Evolutionary conservation across 2,329 filamentous ascomycete genomes (phyloP), one percentile per base, ranked within the genome.

Genomic region (Amphichorda felina): DNA sequence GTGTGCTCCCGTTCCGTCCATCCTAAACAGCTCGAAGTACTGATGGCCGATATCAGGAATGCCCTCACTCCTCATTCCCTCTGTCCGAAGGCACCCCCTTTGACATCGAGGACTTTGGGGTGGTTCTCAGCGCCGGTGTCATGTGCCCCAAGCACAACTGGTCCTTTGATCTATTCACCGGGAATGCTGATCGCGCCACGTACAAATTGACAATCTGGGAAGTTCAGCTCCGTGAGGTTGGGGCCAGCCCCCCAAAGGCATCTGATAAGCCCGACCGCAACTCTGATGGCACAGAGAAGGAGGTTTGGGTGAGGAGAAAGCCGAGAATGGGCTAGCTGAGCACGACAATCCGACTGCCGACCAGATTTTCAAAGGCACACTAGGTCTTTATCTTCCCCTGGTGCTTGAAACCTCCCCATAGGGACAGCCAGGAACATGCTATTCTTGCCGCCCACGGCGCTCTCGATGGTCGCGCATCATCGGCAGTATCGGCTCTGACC

Each of bases 71-170:
- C 2, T 70, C 76, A 0, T 83, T 70, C 38, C 78, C 79, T 0
- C 63, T 84, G 2, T 80, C 76, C 0, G 64, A 70, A 30, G 77
- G 74, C 0, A 68, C 56, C 0, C 61, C 76, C 0, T 82, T 82
- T 39, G 79, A 84, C 36, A 82, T 84, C 45, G 79, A 84, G 44
- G 79, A 84, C 40, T 84, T 82, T 48, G 79, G 79, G 0, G 57
- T 80, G 3, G 61, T 68, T 4, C 51, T 80, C 6, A 79, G 74
- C 37, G 66, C 73, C 0, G 79, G 77, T 0, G 56, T 84, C 4
- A 69, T 65, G 0, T 84, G 79, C 50, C 75, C 78, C 0, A 81
- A 81, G 42, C 79, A 83, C 41, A 72, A 64, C 4, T 84, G 79
- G 79, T 78, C 75, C 0, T 84, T 83, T 51, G 79, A 84, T 48